These are phyloP conservation scores for Apiospora phragmitis DNA, from an alignment of 2,329 filamentous ascomycete genomes.

Conservation along the genomic window DNA sequence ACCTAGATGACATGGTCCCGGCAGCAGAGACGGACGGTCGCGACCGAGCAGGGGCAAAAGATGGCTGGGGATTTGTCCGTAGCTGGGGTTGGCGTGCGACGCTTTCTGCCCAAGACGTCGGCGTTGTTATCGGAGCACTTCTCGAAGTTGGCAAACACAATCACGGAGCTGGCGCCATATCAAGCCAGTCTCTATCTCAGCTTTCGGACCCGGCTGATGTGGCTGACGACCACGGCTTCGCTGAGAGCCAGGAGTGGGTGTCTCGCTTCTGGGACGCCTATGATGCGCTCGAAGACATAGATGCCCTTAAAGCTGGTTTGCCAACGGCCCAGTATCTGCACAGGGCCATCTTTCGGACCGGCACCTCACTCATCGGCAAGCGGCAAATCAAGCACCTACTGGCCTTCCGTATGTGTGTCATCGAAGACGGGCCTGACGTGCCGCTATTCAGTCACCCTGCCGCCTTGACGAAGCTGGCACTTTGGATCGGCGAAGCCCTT, in stretches of 20 bases:
- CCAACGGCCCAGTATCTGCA: conserved; percentile 86
- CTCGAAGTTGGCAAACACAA: conserved; percentile 78
- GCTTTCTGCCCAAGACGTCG: conserved; percentile 88
- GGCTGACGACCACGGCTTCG: conserved; percentile 43
- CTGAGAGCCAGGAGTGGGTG: conserved; percentile 65
- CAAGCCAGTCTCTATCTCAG: conserved; percentile 27
- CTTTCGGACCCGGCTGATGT: conserved; percentile 28
- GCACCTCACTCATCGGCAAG: conserved; percentile 88
- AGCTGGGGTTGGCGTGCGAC: conserved; percentile 98
- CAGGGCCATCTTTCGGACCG: conserved; percentile 89
- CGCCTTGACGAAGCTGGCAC: conserved; percentile 86
- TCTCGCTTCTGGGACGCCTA: conserved; percentile 71
- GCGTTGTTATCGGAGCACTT: conserved; percentile 88
- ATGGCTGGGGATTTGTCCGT: conserved; percentile 95
- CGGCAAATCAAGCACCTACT: conserved; percentile 89
- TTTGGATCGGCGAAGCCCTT: conserved; percentile 93
- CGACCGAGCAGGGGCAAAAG: conserved; percentile 71
- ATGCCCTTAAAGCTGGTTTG: conserved; percentile 73
- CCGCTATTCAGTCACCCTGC: conserved; percentile 90
- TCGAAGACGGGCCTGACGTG: conserved; percentile 92
- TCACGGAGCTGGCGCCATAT: conserved; percentile 23
- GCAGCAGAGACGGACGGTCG: conserved; percentile 70
- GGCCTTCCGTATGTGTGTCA: conserved; percentile 91
- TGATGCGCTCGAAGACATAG: conserved; percentile 71
- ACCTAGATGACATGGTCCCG: conserved; percentile 89